A percentile compares a stretch with the other conserved stretches of the same genome.
Evolutionary conservation across 371 early-diverging fungal species (phyloP).

Genomic region (Basidiobolus heterosporus): DNA sequence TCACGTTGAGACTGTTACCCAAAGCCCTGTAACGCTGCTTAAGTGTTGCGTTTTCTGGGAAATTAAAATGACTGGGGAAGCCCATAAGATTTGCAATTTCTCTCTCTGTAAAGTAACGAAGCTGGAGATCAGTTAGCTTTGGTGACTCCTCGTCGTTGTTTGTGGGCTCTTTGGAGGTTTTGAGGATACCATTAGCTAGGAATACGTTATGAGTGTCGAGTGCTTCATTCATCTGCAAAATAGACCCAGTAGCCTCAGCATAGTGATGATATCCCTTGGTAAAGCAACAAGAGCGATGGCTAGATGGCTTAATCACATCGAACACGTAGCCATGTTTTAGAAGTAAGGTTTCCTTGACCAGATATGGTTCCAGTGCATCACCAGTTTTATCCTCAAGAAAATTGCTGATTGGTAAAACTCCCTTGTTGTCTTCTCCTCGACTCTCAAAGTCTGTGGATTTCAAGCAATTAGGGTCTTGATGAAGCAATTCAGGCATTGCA

Average conservation of each 20-base stretch:
- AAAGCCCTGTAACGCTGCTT: slow-evolving; percentile 45
- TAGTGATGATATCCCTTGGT: slow-evolving; percentile 69
- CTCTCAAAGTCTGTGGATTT: too few relatives aligned
- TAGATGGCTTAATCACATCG: slow-evolving; percentile 54
- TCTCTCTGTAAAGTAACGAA: slow-evolving; percentile 60
- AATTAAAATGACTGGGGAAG: slow-evolving; percentile 38
- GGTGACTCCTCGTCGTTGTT: slow-evolving; percentile 4
- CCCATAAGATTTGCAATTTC: slow-evolving; percentile 71
- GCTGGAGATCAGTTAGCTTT: slow-evolving; percentile 13
- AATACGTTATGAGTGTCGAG: not conserved
- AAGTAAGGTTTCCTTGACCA: not conserved
- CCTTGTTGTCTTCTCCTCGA: not conserved
- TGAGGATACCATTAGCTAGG: not conserved
- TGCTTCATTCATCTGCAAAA: slow-evolving; percentile 31
- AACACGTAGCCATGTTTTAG: not conserved
- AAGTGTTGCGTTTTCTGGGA: slow-evolving; percentile 28
- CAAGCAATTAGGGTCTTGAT: too few relatives aligned
- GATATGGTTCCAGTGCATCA: not conserved
- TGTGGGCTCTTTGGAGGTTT: not conserved
- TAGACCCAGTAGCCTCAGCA: slow-evolving; percentile 61
- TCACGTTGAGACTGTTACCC: slow-evolving; percentile 51
- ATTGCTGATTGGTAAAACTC: not conserved
- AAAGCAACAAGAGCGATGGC: slow-evolving; percentile 59
- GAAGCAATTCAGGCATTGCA: too few relatives aligned
- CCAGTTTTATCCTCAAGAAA: not conserved